Evolutionary conservation across 2,329 filamentous ascomycete genomes (phyloP), one percentile per base, ranked within the genome.

Genomic region (Aspergillus tamarii): DNA sequence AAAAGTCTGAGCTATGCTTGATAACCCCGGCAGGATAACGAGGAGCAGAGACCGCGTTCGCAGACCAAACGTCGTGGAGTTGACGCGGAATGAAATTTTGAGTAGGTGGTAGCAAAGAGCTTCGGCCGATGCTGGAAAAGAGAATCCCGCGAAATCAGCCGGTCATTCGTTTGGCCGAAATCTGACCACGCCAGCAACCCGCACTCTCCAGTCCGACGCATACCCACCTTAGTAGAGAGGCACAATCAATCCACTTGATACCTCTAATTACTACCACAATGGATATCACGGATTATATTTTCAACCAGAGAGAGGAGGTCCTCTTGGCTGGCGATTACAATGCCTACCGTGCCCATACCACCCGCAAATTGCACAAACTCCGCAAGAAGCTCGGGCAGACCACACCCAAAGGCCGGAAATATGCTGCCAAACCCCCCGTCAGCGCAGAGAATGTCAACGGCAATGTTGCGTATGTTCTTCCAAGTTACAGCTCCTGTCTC

Each of bases 321-420:
- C 89, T 97, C 58, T 87, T 96, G 34, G 89, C 95, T 69, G 94
- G 93, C 70, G 93, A 97, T 81, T 94, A 97, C 81, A 88, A 88
- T 74, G 90, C 90, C 62, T 98, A 98, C 78, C 90, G 93, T 73
- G 84, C 84, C 56, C 91, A 93, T 76, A 85, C 96, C 57, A 88
- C 90, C 68, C 91, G 92, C 76, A 90, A 92, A 74, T 85, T 99
- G 64, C 90, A 92, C 76, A 93, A 90, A 74, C 85, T 91, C 71
- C 90, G 93, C 76, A 94, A 91, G 84, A 94, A 92, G 82, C 86
- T 98, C 61, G 91, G 91, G 56, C 89, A 93, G 73, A 87, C 91
- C 59, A 96, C 92, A 55, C 91, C 89, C 79, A 94, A 92, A 81
- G 90, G 93, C 69, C 90, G 91, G 71, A 98, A 97, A 82, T 97